These are phyloP conservation scores for Phaeosphaeria sp. DNA, from an alignment of 2,329 filamentous ascomycete species.

Conservation along the genomic window DNA sequence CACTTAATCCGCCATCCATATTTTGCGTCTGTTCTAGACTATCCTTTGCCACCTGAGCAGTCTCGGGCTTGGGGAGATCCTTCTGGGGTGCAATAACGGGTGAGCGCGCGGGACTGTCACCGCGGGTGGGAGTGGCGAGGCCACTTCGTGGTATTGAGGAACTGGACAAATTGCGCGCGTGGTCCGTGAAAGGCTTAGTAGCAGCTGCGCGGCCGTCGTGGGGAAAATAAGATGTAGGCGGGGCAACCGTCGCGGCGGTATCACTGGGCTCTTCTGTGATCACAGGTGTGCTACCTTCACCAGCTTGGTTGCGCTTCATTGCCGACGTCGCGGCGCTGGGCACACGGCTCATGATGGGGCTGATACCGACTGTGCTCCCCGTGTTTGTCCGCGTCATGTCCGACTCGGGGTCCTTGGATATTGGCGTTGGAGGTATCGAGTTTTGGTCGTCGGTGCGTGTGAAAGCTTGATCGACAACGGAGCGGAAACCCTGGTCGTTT, in stretches of 20 bases:
- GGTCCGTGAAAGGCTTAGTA: conserved; percentile 47
- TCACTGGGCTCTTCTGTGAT: conserved; percentile 62
- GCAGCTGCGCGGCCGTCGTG: conserved; percentile 35
- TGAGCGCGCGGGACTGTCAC: conserved; percentile 67
- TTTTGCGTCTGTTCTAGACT: conserved; percentile 40
- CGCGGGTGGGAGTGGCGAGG: conserved; percentile 63
- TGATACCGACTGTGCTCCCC: conserved; percentile 67
- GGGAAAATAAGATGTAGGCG: conserved; percentile 40
- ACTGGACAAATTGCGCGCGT: conserved; percentile 49
- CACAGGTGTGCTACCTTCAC: conserved; percentile 56
- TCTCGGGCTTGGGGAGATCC: conserved; percentile 53
- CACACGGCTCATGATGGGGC: conserved; percentile 69
- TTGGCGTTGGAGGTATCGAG: conserved; percentile 59
- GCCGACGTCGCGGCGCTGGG: conserved; percentile 53
- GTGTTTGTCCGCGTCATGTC: conserved; percentile 66
- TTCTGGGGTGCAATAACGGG: conserved; percentile 58
- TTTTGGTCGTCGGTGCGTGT: conserved; percentile 63
- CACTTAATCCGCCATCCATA: conserved; percentile 33
- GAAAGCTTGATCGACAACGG: conserved; percentile 70
- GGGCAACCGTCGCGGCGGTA: conserved; percentile 43
- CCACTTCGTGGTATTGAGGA: conserved; percentile 56
- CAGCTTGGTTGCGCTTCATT: conserved; percentile 48
- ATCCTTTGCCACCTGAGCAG: conserved; percentile 54
- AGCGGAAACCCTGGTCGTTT: conserved; percentile 39
- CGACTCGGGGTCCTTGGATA: conserved; percentile 51